Evolutionary conservation across 257 asterid genomes (phyloP).

Genomic region (Anisodus acutangulus): DNA sequence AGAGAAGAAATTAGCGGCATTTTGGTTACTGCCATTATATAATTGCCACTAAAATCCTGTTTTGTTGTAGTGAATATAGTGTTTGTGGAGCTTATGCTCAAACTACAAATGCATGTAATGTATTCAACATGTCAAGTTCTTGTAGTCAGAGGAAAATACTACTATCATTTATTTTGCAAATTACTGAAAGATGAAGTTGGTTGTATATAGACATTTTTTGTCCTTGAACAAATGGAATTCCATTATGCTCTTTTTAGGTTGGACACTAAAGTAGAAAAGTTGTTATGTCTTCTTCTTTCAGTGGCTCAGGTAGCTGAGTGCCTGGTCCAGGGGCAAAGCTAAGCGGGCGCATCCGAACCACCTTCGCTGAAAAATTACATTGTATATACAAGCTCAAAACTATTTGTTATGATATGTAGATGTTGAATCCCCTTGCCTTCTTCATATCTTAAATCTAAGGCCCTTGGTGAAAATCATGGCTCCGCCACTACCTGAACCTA

Average conservation of each 20-base stretch:
- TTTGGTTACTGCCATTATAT: too few relatives aligned
- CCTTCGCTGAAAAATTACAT: too few relatives aligned
- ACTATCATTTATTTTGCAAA: background rate
- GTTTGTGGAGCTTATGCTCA: background rate
- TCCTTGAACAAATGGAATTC: conserved; percentile 2
- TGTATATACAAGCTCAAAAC: too few relatives aligned
- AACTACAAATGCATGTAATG: background rate
- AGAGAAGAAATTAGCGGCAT: too few relatives aligned
- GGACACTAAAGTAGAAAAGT: background rate
- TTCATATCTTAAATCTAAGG: background rate
- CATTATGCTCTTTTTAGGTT: background rate
- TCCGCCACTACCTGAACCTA: background rate
- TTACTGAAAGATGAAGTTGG: background rate
- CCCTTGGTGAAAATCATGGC: background rate
- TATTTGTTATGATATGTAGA: background rate
- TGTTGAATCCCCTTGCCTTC: background rate
- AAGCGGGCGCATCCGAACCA: too few relatives aligned
- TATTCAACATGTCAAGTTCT: background rate
- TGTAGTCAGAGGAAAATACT: background rate
- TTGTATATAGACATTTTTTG: background rate
- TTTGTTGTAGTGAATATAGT: background rate
- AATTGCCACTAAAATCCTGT: too few relatives aligned
- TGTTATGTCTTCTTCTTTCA: background rate
- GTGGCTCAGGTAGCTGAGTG: background rate
- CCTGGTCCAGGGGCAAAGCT: background rate